Conservation (phyloP, 345 rosid species). For the Iberis pinnata region DNA sequence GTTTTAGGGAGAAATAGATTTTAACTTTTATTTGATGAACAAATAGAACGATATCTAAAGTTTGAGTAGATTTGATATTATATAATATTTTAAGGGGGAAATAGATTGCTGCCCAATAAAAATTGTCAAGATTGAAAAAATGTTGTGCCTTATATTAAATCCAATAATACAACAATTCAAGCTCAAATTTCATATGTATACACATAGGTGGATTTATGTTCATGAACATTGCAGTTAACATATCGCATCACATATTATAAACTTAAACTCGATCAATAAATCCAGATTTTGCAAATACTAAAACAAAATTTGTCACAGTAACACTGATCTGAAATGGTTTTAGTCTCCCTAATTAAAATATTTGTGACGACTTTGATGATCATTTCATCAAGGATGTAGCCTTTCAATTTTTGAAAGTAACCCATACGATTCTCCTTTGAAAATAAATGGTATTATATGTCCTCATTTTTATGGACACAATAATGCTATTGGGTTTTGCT, state of each 20-base stretch:
- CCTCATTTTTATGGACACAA: slow-evolving; percentile 23
- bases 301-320: not conserved
- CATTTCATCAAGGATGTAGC: slow-evolving; percentile 11
- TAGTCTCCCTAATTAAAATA: not conserved
- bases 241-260: not conserved
- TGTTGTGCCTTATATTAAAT: slow-evolving; percentile 3
- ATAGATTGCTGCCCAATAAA: too few relatives aligned
- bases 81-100: too few relatives aligned
- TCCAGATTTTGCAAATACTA: too few relatives aligned
- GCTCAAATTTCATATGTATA: not conserved
- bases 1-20: too few relatives aligned
- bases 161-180: slow-evolving; percentile 5
- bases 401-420: slow-evolving; percentile 19
- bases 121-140: too few relatives aligned
- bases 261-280: too few relatives aligned
- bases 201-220: not conserved
- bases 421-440: slow-evolving; percentile 26
- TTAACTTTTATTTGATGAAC: too few relatives aligned
- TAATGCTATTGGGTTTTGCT: slow-evolving; percentile 25
- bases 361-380: not conserved
- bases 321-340: not conserved
- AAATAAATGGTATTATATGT: slow-evolving; percentile 20
- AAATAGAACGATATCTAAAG: too few relatives aligned
- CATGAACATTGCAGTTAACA: not conserved
- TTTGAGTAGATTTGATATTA: too few relatives aligned